A percentile compares a stretch with the other conserved stretches of the same genome.
These are phyloP conservation scores for Gossypium raimondii DNA, from an alignment of 345 rosid species.

Conservation along the genomic window DNA sequence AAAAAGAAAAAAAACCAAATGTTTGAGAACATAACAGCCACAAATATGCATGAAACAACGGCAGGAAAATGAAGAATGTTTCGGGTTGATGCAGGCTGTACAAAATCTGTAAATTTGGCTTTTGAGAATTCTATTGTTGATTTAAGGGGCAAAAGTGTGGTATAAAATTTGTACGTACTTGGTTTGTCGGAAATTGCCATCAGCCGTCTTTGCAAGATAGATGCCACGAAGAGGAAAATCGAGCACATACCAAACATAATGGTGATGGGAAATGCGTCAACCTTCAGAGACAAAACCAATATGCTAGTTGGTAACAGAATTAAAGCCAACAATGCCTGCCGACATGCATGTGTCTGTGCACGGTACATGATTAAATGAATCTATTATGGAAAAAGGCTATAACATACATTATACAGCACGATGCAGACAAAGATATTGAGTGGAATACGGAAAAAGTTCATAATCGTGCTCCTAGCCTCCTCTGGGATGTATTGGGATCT, in stretches of 20 bases:
- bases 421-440: conserved; percentile 89
- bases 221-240: conserved; percentile 86
- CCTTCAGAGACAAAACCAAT: conserved; percentile 41
- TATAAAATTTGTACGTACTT: conserved; percentile 43
- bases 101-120: neutral
- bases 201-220: conserved; percentile 77
- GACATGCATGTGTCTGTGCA: neutral
- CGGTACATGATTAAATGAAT: neutral
- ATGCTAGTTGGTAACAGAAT: conserved; percentile 1
- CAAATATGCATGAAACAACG: neutral
- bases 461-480: conserved; percentile 98
- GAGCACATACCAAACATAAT: conserved; percentile 99
- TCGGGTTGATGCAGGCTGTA: neutral
- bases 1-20: conserved; percentile 2
- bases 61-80: neutral
- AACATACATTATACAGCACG: conserved; percentile 79
- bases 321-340: neutral
- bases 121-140: neutral
- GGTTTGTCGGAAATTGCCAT: conserved; percentile 75
- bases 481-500: conserved; percentile 97
- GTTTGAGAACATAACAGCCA: neutral
- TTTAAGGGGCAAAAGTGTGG: neutral
- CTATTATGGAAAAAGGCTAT: neutral
- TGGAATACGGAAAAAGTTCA: conserved; percentile 97
- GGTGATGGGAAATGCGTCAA: conserved; percentile 85